phyloP scores from a whole-genome alignment of 2,329 filamentous ascomycete genomes.

The Emergomyces pasteurianus region DNA sequence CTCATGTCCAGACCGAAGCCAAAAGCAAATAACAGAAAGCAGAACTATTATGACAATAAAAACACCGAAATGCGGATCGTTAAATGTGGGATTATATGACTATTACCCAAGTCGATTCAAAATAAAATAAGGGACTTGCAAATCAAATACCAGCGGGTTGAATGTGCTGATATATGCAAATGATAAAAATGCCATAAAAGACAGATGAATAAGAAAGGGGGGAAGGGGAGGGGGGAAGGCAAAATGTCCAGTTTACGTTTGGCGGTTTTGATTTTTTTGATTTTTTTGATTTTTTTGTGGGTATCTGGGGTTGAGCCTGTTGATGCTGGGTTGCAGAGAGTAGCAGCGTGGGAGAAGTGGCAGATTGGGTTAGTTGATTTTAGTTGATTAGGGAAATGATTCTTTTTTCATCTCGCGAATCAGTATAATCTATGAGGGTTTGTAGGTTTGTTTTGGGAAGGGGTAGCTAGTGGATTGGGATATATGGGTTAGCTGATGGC shows the following conservation, averaged over 20 bases:
- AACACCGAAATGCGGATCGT: not conserved
- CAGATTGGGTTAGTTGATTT: no score
- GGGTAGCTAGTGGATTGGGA: constrained; percentile 48
- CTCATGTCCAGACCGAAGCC: not conserved
- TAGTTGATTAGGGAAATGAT: not conserved
- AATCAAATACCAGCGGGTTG: not conserved
- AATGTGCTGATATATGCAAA: not conserved
- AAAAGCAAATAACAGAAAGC: not conserved
- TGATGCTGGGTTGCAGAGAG: no score
- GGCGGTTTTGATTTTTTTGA: no score
- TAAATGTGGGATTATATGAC: not conserved
- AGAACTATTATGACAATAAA: not conserved
- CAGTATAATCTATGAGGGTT: constrained; percentile 27
- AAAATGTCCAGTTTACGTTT: no score
- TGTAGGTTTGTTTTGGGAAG: constrained; percentile 68
- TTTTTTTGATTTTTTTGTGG: not conserved
- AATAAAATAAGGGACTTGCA: not conserved
- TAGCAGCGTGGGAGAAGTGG: no score
- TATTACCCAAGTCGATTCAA: not conserved
- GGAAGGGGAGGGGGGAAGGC: not conserved
- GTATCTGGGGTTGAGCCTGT: constrained; percentile 6
- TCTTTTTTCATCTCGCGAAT: no score
- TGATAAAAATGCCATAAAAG: not conserved
- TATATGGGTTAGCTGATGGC: not conserved
- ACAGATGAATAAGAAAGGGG: not conserved